These are phyloP conservation scores for Aspergillus persii DNA, from an alignment of 2,329 filamentous ascomycete species.

Conservation along the genomic window DNA sequence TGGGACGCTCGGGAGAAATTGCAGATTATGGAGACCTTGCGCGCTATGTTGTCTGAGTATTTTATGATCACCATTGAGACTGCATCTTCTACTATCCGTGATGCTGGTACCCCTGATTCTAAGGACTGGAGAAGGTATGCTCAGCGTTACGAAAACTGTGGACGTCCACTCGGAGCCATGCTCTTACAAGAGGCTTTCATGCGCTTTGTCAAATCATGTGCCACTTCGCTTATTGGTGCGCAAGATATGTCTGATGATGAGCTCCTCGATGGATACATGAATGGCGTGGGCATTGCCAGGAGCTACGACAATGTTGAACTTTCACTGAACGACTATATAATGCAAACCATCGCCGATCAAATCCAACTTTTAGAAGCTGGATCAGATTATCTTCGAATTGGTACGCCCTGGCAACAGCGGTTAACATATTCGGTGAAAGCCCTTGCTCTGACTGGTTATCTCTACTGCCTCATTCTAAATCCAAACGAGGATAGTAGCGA, in stretches of 20 bases:
- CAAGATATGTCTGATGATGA: constrained; percentile 60
- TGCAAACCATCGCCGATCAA: constrained; percentile 73
- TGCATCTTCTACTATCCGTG: constrained; percentile 84
- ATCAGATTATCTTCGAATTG: constrained; percentile 83
- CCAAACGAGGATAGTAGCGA: constrained; percentile 79
- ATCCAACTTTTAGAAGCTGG: constrained; percentile 85
- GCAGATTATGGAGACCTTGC: constrained; percentile 68
- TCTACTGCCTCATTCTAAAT: constrained; percentile 81
- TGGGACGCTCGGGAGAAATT: constrained; percentile 76
- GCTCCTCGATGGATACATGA: constrained; percentile 72
- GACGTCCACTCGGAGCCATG: constrained; percentile 85
- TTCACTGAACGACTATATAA: constrained; percentile 56
- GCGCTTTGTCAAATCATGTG: constrained; percentile 74
- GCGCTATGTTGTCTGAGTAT: constrained; percentile 72
- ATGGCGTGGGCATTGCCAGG: constrained; percentile 50
- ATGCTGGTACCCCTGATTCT: constrained; percentile 65
- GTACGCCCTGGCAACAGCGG: constrained; percentile 80
- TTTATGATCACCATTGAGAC: constrained; percentile 87
- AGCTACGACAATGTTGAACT: constrained; percentile 39
- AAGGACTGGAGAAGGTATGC: constrained; percentile 87
- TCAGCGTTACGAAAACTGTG: constrained; percentile 75
- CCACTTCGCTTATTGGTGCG: constrained; percentile 67
- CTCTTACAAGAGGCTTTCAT: constrained; percentile 86
- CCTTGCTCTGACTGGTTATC: constrained; percentile 73
- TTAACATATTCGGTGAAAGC: constrained; percentile 85